Base-by-base conservation (phyloP, 805 yeast species). In the Tetrapisispora arboricola region DNA sequence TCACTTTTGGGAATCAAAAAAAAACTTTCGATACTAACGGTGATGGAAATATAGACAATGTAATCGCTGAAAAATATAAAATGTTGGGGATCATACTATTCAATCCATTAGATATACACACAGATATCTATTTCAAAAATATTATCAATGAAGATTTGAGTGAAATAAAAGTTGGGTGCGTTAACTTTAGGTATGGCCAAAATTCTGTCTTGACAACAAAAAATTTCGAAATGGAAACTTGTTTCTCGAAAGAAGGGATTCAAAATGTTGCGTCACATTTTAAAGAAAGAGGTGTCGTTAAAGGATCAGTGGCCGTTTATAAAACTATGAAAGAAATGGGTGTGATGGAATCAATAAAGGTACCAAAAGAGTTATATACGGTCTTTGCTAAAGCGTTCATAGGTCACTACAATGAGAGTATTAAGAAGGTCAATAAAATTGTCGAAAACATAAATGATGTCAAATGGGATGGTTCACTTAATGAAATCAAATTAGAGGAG, bases 201-300 rank as follows among this genome's bases (percentile, higher is more conserved):
- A 26, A 32, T 5, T 19, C 41, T 7, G 15, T 31, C 13, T 39
- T 32, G n/a, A 21, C 33, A 1, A 15, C 20, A 3, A 32, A 13
- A 32, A 20, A 33, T 20, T 26, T 39, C 20, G 33, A 32, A 21
- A 26, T 39, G n/a, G 41, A 39, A 32, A 39, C 41, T 15, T 39
- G 41, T 32, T 20, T 39, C 6, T 39, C 41, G 2, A 39, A 27
- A 32, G 3, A 18, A 27, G 41, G 41, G 6, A 20, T 25, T 11
- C 25, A 27, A 20, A 16, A n/a, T 12, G 11, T 39, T 7, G 11
- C 35, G 4, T 11, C 35, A 19, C 30, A 21, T 6, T 39, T 34
- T 8, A 39, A 32, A 16, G 28, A 32, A 16, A 39, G 41, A 32
- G 28, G 32, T 2, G 17, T 39, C 4, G 37, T 32, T 7, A 24